Evolutionary conservation across 495 filamentous ascomycete species (phyloP).

Genomic region (Aeminium ludgeri): DNA sequence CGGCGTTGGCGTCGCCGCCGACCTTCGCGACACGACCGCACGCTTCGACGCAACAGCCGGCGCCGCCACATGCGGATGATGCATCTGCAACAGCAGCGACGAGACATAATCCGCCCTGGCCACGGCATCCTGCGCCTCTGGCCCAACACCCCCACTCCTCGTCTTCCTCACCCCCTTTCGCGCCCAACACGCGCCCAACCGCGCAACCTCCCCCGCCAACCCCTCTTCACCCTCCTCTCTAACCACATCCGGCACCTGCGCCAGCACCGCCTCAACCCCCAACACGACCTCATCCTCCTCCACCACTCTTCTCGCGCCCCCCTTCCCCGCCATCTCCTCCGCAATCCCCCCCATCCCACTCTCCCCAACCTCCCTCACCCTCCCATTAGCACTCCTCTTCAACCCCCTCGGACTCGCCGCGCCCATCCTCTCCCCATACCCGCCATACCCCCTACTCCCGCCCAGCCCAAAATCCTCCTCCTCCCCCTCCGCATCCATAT

Average conservation of each 20-base stretch:
- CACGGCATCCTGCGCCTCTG: slow-evolving; percentile 23
- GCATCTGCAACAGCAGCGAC: slow-evolving; percentile 52
- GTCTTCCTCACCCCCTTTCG: slow-evolving; percentile 2
- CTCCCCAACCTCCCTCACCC: slow-evolving; percentile 6
- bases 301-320: neutral
- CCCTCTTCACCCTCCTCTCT: neutral
- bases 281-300: slow-evolving; percentile 10
- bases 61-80: slow-evolving; percentile 40
- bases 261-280: slow-evolving; percentile 3
- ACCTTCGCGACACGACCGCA: neutral
- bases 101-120: slow-evolving; percentile 60
- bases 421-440: neutral
- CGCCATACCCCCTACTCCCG: neutral
- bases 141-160: slow-evolving; percentile 5
- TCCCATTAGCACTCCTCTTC: slow-evolving; percentile 11
- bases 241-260: neutral
- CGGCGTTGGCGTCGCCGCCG: slow-evolving; percentile 37
- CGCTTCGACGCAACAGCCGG: too few relatives aligned
- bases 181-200: neutral
- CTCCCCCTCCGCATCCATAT: slow-evolving; percentile 19
- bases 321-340: slow-evolving; percentile 1
- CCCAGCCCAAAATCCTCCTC: slow-evolving; percentile 18
- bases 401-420: slow-evolving; percentile 8
- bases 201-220: neutral
- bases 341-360: slow-evolving; percentile 9